Evolutionary conservation across 805 yeast genomes (phyloP), one percentile per base, ranked within the genome.

Genomic region (Wickerhamomyces rabaulensis): DNA sequence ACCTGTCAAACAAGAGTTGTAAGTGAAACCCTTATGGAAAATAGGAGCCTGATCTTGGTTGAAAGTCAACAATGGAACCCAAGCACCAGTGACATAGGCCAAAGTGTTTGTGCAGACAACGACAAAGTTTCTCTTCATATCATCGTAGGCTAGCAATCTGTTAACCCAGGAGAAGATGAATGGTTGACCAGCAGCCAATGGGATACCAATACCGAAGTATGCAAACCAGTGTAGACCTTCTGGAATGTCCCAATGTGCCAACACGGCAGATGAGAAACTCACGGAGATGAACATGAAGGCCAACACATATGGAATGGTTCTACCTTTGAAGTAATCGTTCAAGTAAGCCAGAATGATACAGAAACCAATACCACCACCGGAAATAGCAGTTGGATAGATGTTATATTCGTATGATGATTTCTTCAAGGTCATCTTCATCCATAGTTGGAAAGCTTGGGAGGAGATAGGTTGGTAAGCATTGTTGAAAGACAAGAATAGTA

Each of bases 121-220:
- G 6, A 67, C 62, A 35, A 68, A 60, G 42, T 61, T 63, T 36
- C 73, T 49, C 51, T 60, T 60, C 56, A 55, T 50, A 45, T 62
- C 65, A 40, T 62, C 62, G 27, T 52, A 45, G 27, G 66, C 63
- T 23, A 78, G 56, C 20, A 73, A 53, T 29, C 77, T 64, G 52
- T 78, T 78, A 35, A 77, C 69, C 83, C 83, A 79, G 4, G 79
- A 66, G 46, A 70, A 78, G n/a, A 78, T 73, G 50, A 73, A 71
- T 4, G 82, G 81, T 62, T 75, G 82, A 3, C 79, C 82, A 73
- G 72, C 73, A 5, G 74, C 55, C 0, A 74, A 64, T 9, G 80
- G 79, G 15, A 73, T 58, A 4, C 79, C 79, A 6, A 72, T 60
- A 40, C 76, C 51, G 50, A 70, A 76, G 56, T 75, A 79, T 19